Conservation (phyloP, 805 yeast species). For the Metschnikowia hibisci region DNA sequence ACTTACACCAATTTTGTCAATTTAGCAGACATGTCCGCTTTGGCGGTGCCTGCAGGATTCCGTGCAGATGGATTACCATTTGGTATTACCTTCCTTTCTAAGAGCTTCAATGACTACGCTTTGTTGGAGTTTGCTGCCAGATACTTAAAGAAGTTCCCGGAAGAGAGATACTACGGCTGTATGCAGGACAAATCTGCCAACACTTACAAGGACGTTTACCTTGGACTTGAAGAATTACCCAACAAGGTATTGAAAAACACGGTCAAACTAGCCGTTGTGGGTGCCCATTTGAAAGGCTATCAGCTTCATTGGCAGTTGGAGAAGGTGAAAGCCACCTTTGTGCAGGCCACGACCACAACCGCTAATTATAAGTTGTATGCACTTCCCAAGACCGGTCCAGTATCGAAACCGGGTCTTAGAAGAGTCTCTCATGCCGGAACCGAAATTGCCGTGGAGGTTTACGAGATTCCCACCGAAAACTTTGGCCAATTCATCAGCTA, state of each 20-base stretch:
- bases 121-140: slow-evolving; percentile 76
- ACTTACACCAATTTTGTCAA: slow-evolving; percentile 98
- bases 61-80: slow-evolving; percentile 78
- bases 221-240: slow-evolving; percentile 21
- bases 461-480: slow-evolving; percentile 69
- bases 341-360: slow-evolving; percentile 66
- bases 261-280: slow-evolving; percentile 85
- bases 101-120: slow-evolving; percentile 84
- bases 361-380: slow-evolving; percentile 74
- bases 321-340: slow-evolving; percentile 70
- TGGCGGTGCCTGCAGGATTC: slow-evolving; percentile 90
- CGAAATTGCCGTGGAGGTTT: slow-evolving; percentile 71
- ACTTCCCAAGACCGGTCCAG: slow-evolving; percentile 75
- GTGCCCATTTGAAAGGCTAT: slow-evolving; percentile 88
- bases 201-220: slow-evolving; percentile 43
- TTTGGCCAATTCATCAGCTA: slow-evolving; percentile 81
- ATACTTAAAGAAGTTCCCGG: slow-evolving; percentile 50
- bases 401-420: slow-evolving; percentile 85
- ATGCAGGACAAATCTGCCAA: slow-evolving; percentile 36
- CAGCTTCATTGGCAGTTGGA: slow-evolving; percentile 93
- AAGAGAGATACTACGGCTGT: slow-evolving; percentile 57
- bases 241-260: slow-evolving; percentile 15
- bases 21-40: slow-evolving; percentile 86
- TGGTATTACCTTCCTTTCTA: slow-evolving; percentile 83
- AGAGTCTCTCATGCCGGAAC: slow-evolving; percentile 56